phyloP scores from a whole-genome alignment of 306 rosid genomes.

The Fagus crenata region DNA sequence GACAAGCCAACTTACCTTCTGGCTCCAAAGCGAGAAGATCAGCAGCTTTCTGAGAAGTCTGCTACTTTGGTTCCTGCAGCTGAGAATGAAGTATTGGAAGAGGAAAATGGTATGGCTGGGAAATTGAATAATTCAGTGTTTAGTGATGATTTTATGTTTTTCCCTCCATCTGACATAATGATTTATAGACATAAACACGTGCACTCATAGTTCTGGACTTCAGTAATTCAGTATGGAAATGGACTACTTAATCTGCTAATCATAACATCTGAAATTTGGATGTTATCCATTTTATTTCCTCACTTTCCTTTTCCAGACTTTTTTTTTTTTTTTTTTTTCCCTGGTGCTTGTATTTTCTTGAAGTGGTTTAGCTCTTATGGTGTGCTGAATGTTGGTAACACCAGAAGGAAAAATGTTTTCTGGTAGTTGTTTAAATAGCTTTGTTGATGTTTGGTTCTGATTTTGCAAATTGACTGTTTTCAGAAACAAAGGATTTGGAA shows the following conservation, averaged over 20 bases:
- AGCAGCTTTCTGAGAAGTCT: slow-evolving; percentile 46
- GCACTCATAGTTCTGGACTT: background rate
- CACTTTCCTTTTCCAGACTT: slow-evolving; percentile 14
- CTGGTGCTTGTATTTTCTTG: background rate
- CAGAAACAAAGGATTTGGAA: background rate
- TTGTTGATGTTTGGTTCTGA: background rate
- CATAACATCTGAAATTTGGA: background rate
- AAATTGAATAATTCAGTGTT: background rate
- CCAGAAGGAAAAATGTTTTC: background rate
- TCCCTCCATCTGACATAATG: background rate
- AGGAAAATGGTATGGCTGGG: slow-evolving; percentile 51
- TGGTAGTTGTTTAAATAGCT: background rate
- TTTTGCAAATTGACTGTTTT: background rate
- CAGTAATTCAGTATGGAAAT: background rate
- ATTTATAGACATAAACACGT: background rate
- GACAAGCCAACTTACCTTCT: slow-evolving; percentile 50
- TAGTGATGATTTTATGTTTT: background rate
- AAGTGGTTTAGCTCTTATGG: background rate
- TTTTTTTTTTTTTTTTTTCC: too few species aligned
- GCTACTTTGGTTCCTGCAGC: slow-evolving; percentile 40
- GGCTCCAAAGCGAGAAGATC: slow-evolving; percentile 50
- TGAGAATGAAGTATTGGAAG: slow-evolving; percentile 43
- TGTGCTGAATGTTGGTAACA: background rate
- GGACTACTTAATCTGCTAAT: background rate
- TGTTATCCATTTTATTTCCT: slow-evolving; percentile 16